phyloP scores from a whole-genome alignment of 768 basidiomycete species.

The Lanmaoa rubissima region DNA sequence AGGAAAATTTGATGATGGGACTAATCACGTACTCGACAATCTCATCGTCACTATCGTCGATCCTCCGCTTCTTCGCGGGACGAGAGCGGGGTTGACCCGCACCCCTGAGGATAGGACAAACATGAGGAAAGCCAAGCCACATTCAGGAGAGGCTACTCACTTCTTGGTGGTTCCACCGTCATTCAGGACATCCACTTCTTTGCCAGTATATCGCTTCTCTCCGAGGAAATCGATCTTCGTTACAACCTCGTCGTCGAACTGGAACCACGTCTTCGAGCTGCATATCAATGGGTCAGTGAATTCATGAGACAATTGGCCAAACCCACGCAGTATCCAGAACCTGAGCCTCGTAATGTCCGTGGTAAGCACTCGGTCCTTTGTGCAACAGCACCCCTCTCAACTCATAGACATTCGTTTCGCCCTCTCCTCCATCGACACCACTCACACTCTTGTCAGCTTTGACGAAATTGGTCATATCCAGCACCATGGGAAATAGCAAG shows the following conservation, averaged over 20 bases:
- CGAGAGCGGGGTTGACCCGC: constrained; percentile 36
- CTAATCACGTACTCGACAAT: constrained; percentile 28
- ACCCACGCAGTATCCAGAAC: constrained; percentile 70
- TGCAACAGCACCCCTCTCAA: constrained; percentile 84
- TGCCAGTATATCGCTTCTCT: constrained; percentile 37
- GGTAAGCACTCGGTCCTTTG: constrained; percentile 89
- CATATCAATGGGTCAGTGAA: constrained; percentile 2
- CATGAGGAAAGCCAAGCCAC: background rate
- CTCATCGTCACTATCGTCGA: constrained; percentile 63
- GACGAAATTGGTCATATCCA: constrained; percentile 75
- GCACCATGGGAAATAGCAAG: constrained; percentile 69
- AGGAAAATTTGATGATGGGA: constrained; percentile 9
- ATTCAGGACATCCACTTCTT: constrained; percentile 33
- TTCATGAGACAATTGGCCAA: background rate
- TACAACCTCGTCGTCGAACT: constrained; percentile 90
- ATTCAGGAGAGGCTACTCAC: constrained; percentile 18
- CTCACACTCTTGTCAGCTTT: constrained; percentile 25
- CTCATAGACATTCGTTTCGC: constrained; percentile 58
- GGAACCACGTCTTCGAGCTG: constrained; percentile 78
- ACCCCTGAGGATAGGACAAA: constrained; percentile 16
- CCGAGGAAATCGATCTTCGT: constrained; percentile 57
- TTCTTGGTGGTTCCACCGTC: constrained; percentile 26
- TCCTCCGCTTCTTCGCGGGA: constrained; percentile 47
- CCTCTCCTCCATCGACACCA: constrained; percentile 14
- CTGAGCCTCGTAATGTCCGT: constrained; percentile 87